phyloP scores from a whole-genome alignment of 2,329 filamentous ascomycete species.

The Aureobasidium lini region DNA sequence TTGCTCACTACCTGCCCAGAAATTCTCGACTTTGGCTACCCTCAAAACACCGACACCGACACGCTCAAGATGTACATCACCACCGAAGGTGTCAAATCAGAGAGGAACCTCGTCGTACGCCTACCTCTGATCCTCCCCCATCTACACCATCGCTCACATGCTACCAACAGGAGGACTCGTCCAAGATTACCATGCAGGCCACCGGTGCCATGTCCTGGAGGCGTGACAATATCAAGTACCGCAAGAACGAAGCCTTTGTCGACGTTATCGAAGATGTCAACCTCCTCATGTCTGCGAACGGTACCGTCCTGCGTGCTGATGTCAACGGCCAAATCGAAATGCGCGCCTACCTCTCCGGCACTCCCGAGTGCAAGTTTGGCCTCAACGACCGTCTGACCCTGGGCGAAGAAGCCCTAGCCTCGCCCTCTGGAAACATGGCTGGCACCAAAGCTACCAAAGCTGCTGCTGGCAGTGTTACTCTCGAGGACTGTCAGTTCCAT shows the following conservation, averaged over 20 bases:
- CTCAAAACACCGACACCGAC: conserved; percentile 97
- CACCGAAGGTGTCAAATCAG: conserved; percentile 95
- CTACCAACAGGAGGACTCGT: conserved; percentile 63
- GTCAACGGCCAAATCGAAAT: conserved; percentile 97
- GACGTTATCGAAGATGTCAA: conserved; percentile 99
- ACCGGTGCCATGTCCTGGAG: conserved; percentile 96
- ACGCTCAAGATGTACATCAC: conserved; percentile 99
- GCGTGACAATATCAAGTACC: conserved; percentile 94
- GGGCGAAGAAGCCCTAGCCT: conserved; percentile 54
- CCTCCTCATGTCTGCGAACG: conserved; percentile 95
- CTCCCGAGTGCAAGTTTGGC: conserved; percentile 97
- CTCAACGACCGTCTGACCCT: conserved; percentile 90
- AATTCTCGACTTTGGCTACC: conserved; percentile 98
- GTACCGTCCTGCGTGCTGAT: conserved; percentile 87
- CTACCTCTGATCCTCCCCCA: conserved; percentile 44
- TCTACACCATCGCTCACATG: conserved; percentile 7
- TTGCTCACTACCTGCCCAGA: conserved; percentile 46
- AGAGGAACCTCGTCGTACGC: conserved; percentile 36
- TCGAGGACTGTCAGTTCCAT: conserved; percentile 98
- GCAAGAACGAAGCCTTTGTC: conserved; percentile 98
- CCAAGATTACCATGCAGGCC: conserved; percentile 98
- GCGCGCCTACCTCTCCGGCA: conserved; percentile 94
- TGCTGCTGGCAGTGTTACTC: conserved; percentile 85
- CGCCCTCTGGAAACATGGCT: conserved; percentile 67
- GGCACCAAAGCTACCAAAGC: conserved; percentile 89